Base-by-base conservation (phyloP, 805 yeast species). In the Vanderwaltozyma tropicalis region DNA sequence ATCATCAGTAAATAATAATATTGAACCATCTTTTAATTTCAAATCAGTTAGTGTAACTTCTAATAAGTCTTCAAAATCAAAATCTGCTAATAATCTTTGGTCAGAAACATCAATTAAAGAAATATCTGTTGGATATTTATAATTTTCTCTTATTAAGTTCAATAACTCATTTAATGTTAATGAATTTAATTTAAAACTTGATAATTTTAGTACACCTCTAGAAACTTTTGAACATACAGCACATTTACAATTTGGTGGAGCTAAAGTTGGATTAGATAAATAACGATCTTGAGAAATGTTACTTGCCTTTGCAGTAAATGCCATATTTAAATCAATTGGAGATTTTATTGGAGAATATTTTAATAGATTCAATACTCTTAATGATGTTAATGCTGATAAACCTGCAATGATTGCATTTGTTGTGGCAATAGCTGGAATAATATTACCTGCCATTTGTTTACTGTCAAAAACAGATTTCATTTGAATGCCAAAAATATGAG, bases 351-450 rank as follows among this genome's bases (percentile, higher is more conserved):
- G 57, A 2, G 59, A 57, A 21, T 57, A 46, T 2, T 52, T 49
- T 46, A 63, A 44, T 42, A 55, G 50, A 39, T 47, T 49, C 32
- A 80, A 50, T 38, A 75, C 57, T 55, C 74, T 72, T 33, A 87
- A 61, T 0, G 94, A 81, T 28, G 80, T 75, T 28, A 89, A 56
- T 3, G 87, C 78, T 13, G 92, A 80, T 47, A 86, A 72, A 0
- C 98, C 98, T 0, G 96, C 87, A 48, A 92, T 79, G 12, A 92
- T 80, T 1, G 98, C 97, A 58, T 92, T 92, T 3, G 96, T 89
- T 1, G 98, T 92, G 5, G 98, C 97, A 48, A 94, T 88, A 0
- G 98, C 98, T 0, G 99, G 98, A 29, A 92, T 92, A 50, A 92
- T 92, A 59, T 89, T 92, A 5, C 99, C 99, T 0, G 98, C 98